phyloP scores from a whole-genome alignment of 1,139 yeast genomes.

The Eremothecium sinecaudum region DNA sequence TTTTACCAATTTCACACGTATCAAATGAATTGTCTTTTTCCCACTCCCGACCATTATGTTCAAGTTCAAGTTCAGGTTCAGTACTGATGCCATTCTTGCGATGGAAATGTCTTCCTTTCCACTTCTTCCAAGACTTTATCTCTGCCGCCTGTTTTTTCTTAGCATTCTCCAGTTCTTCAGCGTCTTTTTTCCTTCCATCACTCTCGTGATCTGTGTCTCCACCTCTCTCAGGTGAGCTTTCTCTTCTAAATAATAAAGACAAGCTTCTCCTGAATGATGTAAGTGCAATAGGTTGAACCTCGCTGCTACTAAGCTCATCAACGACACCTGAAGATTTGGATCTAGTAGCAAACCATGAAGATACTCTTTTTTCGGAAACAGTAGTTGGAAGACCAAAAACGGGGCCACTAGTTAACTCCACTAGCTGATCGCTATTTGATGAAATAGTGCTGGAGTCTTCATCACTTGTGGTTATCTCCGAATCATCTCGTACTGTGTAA shows the following conservation, averaged over 20 bases:
- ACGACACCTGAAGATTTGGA: slow-evolving; percentile 4
- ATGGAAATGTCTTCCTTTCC: slow-evolving; percentile 12
- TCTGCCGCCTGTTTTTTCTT: slow-evolving; percentile 6
- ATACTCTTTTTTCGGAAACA: neutral
- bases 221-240: neutral
- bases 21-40: slow-evolving; percentile 4
- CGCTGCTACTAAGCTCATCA: neutral
- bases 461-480: slow-evolving; percentile 5
- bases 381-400: slow-evolving; percentile 1
- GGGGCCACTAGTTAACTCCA: neutral
- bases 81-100: slow-evolving; percentile 7
- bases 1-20: slow-evolving; percentile 5
- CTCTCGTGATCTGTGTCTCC: slow-evolving; percentile 6
- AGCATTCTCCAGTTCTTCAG: neutral
- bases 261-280: slow-evolving; percentile 14
- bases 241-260: slow-evolving; percentile 12
- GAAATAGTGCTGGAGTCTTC: slow-evolving; percentile 3
- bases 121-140: slow-evolving; percentile 15
- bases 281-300: slow-evolving; percentile 1
- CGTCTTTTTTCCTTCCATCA: neutral
- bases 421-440: slow-evolving; percentile 3
- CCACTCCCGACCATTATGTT: slow-evolving; percentile 3
- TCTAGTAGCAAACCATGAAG: slow-evolving; percentile 5
- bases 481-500: slow-evolving; percentile 4
- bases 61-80: neutral